Base-by-base conservation (phyloP, 2,329 filamentous ascomycete species). In the Talaromyces sp. region DNA sequence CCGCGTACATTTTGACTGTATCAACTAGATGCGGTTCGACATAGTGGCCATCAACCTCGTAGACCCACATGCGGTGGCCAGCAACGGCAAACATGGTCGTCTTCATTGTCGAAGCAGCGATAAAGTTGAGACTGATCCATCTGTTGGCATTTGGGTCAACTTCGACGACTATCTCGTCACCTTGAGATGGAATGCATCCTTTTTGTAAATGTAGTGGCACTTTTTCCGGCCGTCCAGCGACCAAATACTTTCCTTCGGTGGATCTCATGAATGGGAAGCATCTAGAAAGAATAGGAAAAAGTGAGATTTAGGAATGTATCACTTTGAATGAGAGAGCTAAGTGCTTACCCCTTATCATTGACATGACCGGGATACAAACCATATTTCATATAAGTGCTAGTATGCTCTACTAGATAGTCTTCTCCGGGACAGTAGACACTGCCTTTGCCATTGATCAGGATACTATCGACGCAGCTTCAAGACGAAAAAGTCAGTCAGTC, bases 381-480 rank as follows among this genome's bases (percentile, higher is more conserved):
- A 44, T 58, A 55, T 58, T 63, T 57, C 16, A 23, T 28, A 23
- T 60, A 53, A n/a, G 58, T 54, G n/a, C 44, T 50, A 6, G 44
- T 50, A 50, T 50, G 44, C 1, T 50, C 6, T 5, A 50, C 44
- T 50, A 50, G 44, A 27, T 23, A 50, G 10, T 50, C 44, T 50
- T 50, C 44, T 23, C 44, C 44, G 16, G 61, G 61, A 44, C 61
- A 63, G 56, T 63, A 61, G 6, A 63, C 61, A 6, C 71, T 72
- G 1, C 73, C 73, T 58, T 85, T 84, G 27, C 87, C 87, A 61
- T 89, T 88, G 57, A 89, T 77, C 12, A 89, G 72, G 16, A 89
- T 75, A 0, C 85, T 81, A 67, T 87, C 86, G 64, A 84, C 83
- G 73, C 87, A 89, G 0, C 79, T 76, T 28, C 82, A 60, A 30